Base-by-base conservation (phyloP, 2,329 filamentous ascomycete species). In the Botryotinia calthae region DNA sequence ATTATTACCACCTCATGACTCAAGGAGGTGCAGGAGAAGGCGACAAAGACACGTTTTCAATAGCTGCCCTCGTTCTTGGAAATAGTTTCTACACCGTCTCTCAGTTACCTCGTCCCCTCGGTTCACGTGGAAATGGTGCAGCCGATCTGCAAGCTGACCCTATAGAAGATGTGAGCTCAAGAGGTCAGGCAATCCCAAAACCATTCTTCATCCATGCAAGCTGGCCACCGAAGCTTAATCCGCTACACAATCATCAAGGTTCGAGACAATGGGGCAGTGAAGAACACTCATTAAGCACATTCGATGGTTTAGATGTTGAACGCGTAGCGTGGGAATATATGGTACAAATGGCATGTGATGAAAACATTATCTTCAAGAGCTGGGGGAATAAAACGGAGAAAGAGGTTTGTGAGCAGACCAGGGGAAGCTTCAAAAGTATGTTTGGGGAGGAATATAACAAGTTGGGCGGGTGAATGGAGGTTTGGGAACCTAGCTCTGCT, bases 41-140 rank as follows among this genome's bases (percentile, higher is more conserved):
- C 25, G 85, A 86, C 78, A 86, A 86, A 76, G 85, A 86, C 75
- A 86, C 84, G 0, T 86, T 86, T 75, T 77, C 84, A 25, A 80
- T 83, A 8, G 85, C 84, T 12, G 84, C 85, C 14, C 74, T 82
- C 4, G 83, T 80, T 18, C 77, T 84, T 2, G 76, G 79, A 7
- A 79, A 82, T 9, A 76, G 82, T 2, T 85, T 82, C 76, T 84
- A 85, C 75, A 76, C 73, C 8, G 72, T 77, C 0, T 34, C 64
- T 2, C 61, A 72, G 42, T n/a, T 31, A 28, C 73, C 76, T 25
- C 48, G 42, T 28, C 63, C 75, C 4, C 61, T 76, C 1, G 76
- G 76, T 2, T 34, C 28, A 2, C 61, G 48, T 0, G 40, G n/a
- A 0, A 69, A 73, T 44, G 75, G 74, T 4, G 72, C 72, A 20